phyloP scores from a whole-genome alignment of 164 flowering plant species.

The Piper betle region DNA sequence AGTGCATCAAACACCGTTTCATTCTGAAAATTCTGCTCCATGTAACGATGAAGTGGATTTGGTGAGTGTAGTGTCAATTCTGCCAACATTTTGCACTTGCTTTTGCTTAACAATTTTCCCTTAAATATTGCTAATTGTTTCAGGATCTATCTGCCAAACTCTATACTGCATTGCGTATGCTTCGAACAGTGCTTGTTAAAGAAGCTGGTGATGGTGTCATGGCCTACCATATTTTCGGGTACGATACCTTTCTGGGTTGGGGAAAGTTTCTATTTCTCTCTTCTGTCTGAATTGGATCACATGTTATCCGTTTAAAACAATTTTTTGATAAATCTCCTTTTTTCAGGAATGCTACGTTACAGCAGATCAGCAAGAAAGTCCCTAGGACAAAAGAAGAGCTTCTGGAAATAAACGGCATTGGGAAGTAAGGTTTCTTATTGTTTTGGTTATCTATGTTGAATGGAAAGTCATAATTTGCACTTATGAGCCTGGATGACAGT shows the following conservation, averaged over 20 bases:
- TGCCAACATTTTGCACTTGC: not conserved
- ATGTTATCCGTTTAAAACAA: no score
- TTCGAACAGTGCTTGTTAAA: conserved; percentile 55
- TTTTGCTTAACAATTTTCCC: not conserved
- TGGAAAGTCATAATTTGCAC: no score
- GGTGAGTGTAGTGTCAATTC: conserved; percentile 24
- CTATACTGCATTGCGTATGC: conserved; percentile 45
- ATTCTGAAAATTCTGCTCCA: conserved; percentile 25
- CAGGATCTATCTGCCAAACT: conserved; percentile 72
- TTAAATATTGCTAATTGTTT: not conserved
- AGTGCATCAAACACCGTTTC: conserved; percentile 27
- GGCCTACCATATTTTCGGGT: conserved; percentile 81
- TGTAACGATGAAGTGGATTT: conserved; percentile 35
- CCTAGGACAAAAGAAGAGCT: conserved; percentile 81
- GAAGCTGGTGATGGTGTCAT: conserved; percentile 65
- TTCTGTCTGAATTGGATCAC: not conserved
- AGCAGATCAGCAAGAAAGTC: conserved; percentile 46
- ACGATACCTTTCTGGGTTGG: conserved; percentile 5
- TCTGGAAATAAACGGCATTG: conserved; percentile 73
- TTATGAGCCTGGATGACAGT: no score
- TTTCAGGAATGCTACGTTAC: conserved; percentile 55
- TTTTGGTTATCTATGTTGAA: not conserved
- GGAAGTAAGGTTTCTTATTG: conserved; percentile 49
- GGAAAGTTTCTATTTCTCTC: no score
- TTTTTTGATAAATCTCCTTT: conserved; percentile 4